phyloP scores from a whole-genome alignment of 2,329 filamentous ascomycete species.

The Scedosporium dehoogii region DNA sequence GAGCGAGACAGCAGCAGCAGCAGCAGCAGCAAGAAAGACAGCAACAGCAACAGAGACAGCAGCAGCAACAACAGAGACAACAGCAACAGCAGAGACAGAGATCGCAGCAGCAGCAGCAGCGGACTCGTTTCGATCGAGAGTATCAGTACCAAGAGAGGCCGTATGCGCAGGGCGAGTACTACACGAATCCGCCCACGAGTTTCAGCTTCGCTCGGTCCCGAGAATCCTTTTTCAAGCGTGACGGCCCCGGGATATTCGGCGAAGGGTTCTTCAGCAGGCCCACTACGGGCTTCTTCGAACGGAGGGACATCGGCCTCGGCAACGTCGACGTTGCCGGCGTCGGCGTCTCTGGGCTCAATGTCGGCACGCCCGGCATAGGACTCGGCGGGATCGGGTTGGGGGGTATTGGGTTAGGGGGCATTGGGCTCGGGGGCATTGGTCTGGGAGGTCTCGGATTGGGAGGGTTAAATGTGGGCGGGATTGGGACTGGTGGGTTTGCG shows the following conservation, averaged over 20 bases:
- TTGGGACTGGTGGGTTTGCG: not conserved
- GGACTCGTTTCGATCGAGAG: not conserved
- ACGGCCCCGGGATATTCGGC: not conserved
- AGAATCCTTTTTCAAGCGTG: constrained; percentile 4
- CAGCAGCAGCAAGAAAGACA: not conserved
- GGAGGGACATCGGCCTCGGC: not conserved
- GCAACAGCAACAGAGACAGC: not conserved
- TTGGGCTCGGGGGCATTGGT: not conserved
- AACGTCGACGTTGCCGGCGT: not conserved
- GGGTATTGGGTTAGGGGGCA: not conserved
- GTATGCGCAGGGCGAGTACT: constrained; percentile 1
- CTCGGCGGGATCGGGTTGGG: not conserved
- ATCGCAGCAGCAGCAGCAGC: not conserved
- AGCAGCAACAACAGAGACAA: not conserved
- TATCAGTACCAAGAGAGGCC: not conserved
- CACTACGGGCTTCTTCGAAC: not conserved
- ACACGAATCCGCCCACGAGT: not conserved
- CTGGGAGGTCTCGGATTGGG: not conserved
- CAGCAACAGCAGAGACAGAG: not conserved
- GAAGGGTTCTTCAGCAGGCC: constrained; percentile 1
- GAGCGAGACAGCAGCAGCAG: not conserved
- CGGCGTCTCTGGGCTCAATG: not conserved
- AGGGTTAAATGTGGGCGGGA: not conserved
- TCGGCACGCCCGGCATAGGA: not conserved
- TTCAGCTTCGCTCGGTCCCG: constrained; percentile 2